Evolutionary conservation across 2,329 filamentous ascomycete genomes (phyloP), one percentile per base, ranked within the genome.

Genomic region (Epichloe gansuensis): DNA sequence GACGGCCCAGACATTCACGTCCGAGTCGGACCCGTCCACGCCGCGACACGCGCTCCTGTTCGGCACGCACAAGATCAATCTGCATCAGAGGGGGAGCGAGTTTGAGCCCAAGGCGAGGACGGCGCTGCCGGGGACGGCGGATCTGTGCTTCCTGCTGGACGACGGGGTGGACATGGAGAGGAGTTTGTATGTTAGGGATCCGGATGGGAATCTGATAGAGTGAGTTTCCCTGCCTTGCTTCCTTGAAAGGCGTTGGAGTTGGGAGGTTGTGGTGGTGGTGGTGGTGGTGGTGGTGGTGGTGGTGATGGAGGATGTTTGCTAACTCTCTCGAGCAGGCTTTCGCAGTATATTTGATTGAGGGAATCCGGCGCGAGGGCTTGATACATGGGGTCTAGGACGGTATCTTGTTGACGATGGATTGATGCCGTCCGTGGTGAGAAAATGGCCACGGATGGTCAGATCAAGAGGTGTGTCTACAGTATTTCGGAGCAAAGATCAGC

Each of bases 161-260:
- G 70, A 74, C 8, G 66, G 57, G 1, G 59, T 61, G 2, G 56
- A 71, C 5, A 69, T 82, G 3, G 69, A 74, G 2, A 63, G 71
- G 50, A 82, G 79, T 61, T 68, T 83, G 2, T 83, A 82, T 63
- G 71, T 79, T 49, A 67, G 78, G 39, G 80, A 83, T 63, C 78
- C 78, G 2, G 80, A 83, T 64, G 76, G 74, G 5, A 82, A 82
- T 61, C 57, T 83, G 56, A 73, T 83, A 41, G 80, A 83, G 79
- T 83, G 59, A 61, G 76, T 68, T 47, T 31, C 23, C 23, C 2
- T 23, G 17, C 23, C 23, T 27, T 5, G 11, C 17, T 21, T 13
- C 38, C 3, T 17, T 9, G 39, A 3, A 12, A 5, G 8, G 5
- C 8, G 35, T 4, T 36, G 35, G 35, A 36, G 13, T 9, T 9